Evolutionary conservation across 257 asterid genomes (phyloP), one percentile per base, ranked within the genome.

Genomic region (Lycium barbarum): DNA sequence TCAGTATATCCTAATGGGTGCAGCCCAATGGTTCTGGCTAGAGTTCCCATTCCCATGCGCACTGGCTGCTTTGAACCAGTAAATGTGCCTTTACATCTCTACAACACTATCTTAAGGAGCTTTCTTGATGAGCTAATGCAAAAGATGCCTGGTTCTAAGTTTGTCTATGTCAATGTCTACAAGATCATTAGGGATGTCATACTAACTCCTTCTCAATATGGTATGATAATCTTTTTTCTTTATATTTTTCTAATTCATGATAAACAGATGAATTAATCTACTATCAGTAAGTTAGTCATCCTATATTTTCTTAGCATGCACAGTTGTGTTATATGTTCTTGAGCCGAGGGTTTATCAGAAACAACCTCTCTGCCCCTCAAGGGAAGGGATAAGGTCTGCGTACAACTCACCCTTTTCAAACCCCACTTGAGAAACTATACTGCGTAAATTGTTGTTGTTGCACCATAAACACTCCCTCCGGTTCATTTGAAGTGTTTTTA

Each of bases 1-100:
- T 90, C 93, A 17, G 68, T 93, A 22, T 84, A 93, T 79, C 98
- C 98, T 0, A 95, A 90, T 40, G 98, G 98, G 12, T 95, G 98
- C 86, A 89, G 90, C 49, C 98, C 98, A 40, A 57, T 87, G 87
- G 90, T 93, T 6, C 90, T 40, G 20, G 59, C 91, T 9, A 26
- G 87, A 76, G 15, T n/a, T 36, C 74, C 81, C 11, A 47, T 74
- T 47, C 92, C 94, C 2, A 51, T 70, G 35, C 80, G 2, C 17
- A 55, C 67, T 0, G 88, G 90, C 18, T 95, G 97, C 84, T 85
- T 91, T 2, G 65, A 88, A 53, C 35, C 12, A 12, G 15, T 91
- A 33, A 93, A 95, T 62, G 68, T 74, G 79, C 94, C 96, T 43
- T 73, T 86, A 83, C 84, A 59, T 2, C 86, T 92, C 87, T 93